Base-by-base conservation (phyloP, 169 alveolate species). In the Theileria parva region DNA sequence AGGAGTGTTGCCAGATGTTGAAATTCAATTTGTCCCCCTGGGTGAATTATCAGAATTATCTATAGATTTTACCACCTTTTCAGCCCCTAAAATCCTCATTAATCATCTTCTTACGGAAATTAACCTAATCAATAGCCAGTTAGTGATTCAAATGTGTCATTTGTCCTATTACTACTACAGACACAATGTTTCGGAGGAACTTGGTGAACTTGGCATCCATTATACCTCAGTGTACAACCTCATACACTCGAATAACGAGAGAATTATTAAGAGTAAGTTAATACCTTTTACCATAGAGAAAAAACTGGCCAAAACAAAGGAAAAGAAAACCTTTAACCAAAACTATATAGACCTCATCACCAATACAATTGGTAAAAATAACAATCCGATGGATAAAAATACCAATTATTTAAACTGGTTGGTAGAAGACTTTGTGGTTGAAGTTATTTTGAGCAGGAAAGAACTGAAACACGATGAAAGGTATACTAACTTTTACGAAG, bases 401-500 rank as follows among this genome's bases (percentile, higher is more conserved):
- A 44, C 1, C 53, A 44, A 44, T 13, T 44, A 44, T 44, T 53
- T 83, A 68, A 77, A 74, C 63, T 44, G 53, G 53, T 15, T 44
- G 53, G 70, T 76, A 11, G 83, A 83, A 32, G 86, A 83, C 44
- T 83, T 83, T 59, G 72, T 83, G 17, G 76, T 75, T 63, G 89
- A 83, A 74, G 81, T 83, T 27, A 72, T 83, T 28, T 75, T 69
- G 65, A 80, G 89, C 15, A 50, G 89, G 0, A 44, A 48, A n/a
- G 59, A 83, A 71, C 34, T 76, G 28, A 48, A 74, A 2, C 44
- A 51, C 25, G 80, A 83, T 11, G 81, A 23, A 23, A 39, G 67
- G 15, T 65, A 73, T 13, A 64, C 67, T 71, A 76, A 76, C 61
- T 80, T 72, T 13, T 83, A 53, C 67, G 89, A 83, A 66, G 86